phyloP scores from a whole-genome alignment of 2,329 filamentous ascomycete species.

The Trichoderma breve region DNA sequence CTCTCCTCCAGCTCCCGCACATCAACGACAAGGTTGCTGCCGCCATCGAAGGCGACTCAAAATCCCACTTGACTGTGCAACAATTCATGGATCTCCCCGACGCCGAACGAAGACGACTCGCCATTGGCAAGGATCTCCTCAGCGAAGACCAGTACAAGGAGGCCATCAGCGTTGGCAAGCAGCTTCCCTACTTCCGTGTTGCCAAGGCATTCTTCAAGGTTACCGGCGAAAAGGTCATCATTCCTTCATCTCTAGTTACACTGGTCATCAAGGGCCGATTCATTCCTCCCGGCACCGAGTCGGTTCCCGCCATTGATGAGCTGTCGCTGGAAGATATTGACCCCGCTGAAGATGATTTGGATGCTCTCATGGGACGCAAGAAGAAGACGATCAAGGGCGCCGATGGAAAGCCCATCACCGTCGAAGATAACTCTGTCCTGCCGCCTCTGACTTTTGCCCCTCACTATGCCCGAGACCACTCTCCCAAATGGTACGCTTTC shows the following conservation, averaged over 20 bases:
- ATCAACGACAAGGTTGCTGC: conserved; percentile 68
- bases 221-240: conserved; percentile 87
- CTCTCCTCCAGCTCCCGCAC: conserved; percentile 86
- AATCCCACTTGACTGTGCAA: conserved; percentile 74
- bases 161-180: conserved; percentile 72
- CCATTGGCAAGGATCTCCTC: conserved; percentile 68
- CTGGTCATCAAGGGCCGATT: conserved; percentile 94
- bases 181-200: conserved; percentile 79
- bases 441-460: conserved; percentile 88
- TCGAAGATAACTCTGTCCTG: conserved; percentile 64
- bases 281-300: conserved; percentile 77
- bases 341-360: conserved; percentile 86
- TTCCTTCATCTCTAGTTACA: conserved; percentile 86
- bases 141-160: conserved; percentile 73
- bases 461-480: conserved; percentile 84
- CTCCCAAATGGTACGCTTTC: conserved; percentile 92
- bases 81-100: conserved; percentile 85
- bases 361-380: conserved; percentile 77
- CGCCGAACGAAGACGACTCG: conserved; percentile 66
- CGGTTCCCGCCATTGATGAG: conserved; percentile 72
- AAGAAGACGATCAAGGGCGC: conserved; percentile 64
- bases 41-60: conserved; percentile 71
- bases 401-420: conserved; percentile 54
- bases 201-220: conserved; percentile 99
- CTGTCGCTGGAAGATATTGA: conserved; percentile 87